A percentile compares a stretch with the other conserved stretches of the same genome.
Evolutionary conservation across 169 alveolate species (phyloP).

Genomic region (Plasmodium berghei): DNA sequence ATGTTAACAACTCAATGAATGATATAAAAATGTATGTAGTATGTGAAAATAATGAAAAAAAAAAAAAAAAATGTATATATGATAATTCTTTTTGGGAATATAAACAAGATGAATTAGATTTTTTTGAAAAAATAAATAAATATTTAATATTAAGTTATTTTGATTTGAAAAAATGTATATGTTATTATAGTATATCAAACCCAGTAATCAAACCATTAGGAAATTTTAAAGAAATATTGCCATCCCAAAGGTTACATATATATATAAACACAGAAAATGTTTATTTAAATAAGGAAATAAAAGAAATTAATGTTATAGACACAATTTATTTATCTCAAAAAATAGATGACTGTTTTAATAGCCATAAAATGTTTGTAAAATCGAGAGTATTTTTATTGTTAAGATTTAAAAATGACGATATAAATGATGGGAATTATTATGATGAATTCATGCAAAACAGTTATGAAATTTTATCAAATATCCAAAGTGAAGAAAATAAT

Average conservation of each 20-base stretch:
- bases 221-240: slow-evolving; percentile 4
- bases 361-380: slow-evolving; percentile 28
- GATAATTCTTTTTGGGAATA: slow-evolving; percentile 51
- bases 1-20: slow-evolving; percentile 15
- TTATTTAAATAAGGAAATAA: slow-evolving; percentile 17
- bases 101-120: slow-evolving; percentile 31
- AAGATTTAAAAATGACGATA: slow-evolving; percentile 7
- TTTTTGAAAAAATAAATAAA: slow-evolving; percentile 56
- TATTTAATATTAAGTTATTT: slow-evolving; percentile 48
- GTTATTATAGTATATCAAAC: slow-evolving; percentile 61
- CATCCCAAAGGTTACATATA: slow-evolving; percentile 17
- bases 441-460: neutral
- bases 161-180: slow-evolving; percentile 31
- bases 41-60: neutral
- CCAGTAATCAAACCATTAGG: slow-evolving; percentile 37
- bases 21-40: slow-evolving; percentile 13
- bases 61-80: slow-evolving; percentile 3
- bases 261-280: slow-evolving; percentile 23
- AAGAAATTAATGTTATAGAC: slow-evolving; percentile 38
- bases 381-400: slow-evolving; percentile 20
- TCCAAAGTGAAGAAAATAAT: neutral
- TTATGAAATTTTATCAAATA: neutral
- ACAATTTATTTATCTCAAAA: slow-evolving; percentile 35
- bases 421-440: neutral
- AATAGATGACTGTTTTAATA: slow-evolving; percentile 28